phyloP scores from a whole-genome alignment of 352 stramenopile species.

The Globisporangium cederbergense region DNA sequence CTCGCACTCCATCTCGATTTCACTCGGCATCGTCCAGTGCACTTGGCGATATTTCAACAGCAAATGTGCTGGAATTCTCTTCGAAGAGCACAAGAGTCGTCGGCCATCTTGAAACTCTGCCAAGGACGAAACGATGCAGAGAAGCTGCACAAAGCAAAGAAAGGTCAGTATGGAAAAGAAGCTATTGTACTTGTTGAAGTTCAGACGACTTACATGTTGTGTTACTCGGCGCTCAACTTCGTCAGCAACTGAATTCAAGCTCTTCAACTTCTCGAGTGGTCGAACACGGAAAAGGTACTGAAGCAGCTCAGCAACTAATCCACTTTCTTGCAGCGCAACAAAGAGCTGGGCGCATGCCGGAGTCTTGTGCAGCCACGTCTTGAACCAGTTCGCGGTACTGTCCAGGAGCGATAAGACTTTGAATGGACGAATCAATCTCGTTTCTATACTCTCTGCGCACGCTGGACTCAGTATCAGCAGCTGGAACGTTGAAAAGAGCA shows the following conservation, averaged over 20 bases:
- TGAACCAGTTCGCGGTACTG: conserved; percentile 36
- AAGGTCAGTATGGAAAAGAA: background rate
- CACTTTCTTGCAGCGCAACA: conserved; percentile 27
- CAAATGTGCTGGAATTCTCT: conserved; percentile 21
- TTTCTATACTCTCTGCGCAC: conserved; percentile 22
- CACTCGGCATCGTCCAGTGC: conserved; percentile 16
- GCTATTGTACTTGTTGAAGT: no score
- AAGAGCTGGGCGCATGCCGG: conserved; percentile 38
- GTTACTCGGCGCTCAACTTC: conserved; percentile 20
- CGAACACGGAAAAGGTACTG: conserved; percentile 38
- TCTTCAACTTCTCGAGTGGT: conserved; percentile 22
- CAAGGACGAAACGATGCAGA: conserved; percentile 29
- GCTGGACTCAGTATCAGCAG: conserved; percentile 40
- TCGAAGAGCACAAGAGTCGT: conserved; percentile 25
- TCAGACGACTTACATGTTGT: conserved; percentile 28
- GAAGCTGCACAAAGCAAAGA: conserved; percentile 13
- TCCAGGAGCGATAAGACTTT: conserved; percentile 34
- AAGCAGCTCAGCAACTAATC: conserved; percentile 34
- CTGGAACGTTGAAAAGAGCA: conserved; percentile 41
- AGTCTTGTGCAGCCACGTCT: conserved; percentile 40
- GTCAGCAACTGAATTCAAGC: conserved; percentile 2
- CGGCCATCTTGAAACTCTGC: conserved; percentile 30
- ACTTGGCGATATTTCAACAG: conserved; percentile 22
- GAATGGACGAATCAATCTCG: conserved; percentile 21
- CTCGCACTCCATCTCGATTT: conserved; percentile 15